Percentiles rank a stretch among this genome's conserved stretches.
Evolutionary conservation across 345 rosid species (phyloP).

Genomic region (Orychophragmus violaceus): DNA sequence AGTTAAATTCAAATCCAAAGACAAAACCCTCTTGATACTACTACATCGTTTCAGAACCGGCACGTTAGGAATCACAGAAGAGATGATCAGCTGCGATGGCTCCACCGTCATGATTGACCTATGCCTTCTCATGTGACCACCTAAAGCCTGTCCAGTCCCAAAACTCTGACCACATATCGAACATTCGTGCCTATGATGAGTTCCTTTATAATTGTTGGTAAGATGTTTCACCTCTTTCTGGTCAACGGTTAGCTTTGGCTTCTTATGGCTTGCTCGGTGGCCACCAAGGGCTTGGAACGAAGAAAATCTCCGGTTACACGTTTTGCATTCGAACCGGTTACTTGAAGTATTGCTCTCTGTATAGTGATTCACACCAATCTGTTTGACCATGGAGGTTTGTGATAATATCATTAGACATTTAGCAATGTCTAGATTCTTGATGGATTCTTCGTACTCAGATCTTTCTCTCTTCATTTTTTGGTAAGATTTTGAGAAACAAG

Average conservation of each 20-base stretch:
- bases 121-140: constrained; percentile 77
- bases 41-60: constrained; percentile 50
- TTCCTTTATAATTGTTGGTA: constrained; percentile 3
- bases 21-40: constrained; percentile 45
- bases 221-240: constrained; percentile 12
- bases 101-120: constrained; percentile 22
- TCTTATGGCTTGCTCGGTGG: constrained; percentile 72
- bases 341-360: background rate
- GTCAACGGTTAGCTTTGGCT: constrained; percentile 30
- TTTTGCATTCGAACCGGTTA: constrained; percentile 53
- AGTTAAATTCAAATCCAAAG: constrained; percentile 68
- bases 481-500: constrained; percentile 1
- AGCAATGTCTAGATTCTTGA: constrained; percentile 41
- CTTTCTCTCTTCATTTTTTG: constrained; percentile 42
- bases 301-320: constrained; percentile 53
- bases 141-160: constrained; percentile 63
- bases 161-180: constrained; percentile 56
- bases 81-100: background rate
- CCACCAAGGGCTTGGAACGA: constrained; percentile 82
- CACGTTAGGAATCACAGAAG: constrained; percentile 20
- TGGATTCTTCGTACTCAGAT: constrained; percentile 31
- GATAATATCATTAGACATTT: constrained; percentile 43
- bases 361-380: background rate
- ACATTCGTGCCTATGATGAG: constrained; percentile 42
- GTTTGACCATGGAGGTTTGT: constrained; percentile 27